Evolutionary conservation across 306 rosid species (phyloP).

Genomic region (Quercus variabilis): DNA sequence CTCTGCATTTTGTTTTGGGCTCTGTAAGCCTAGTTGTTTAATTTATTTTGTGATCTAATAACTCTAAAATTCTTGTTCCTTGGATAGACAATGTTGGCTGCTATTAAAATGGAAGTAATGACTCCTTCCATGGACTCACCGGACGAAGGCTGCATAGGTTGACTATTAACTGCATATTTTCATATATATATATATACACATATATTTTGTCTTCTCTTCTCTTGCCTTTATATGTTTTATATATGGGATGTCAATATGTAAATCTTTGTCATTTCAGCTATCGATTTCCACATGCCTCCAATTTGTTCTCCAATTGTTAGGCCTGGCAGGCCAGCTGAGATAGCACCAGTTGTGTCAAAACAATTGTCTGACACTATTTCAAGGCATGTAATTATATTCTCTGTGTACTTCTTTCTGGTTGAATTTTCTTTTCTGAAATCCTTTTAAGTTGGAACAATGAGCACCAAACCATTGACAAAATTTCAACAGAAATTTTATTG

Average conservation of each 20-base stretch:
- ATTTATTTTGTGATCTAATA: not conserved
- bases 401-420: not conserved
- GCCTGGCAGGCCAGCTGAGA: constrained; percentile 96
- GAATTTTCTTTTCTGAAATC: not conserved
- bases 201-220: not conserved
- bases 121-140: constrained; percentile 67
- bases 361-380: constrained; percentile 75
- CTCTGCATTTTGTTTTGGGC: not conserved
- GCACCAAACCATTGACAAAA: too few species aligned
- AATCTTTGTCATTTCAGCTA: constrained; percentile 47
- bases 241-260: constrained; percentile 1
- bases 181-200: not conserved
- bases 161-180: constrained; percentile 5
- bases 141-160: constrained; percentile 89
- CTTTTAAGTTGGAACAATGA: not conserved
- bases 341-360: constrained; percentile 82
- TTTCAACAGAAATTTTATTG: too few species aligned
- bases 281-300: constrained; percentile 94
- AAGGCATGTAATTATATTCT: constrained; percentile 45
- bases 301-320: constrained; percentile 89
- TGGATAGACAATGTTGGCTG: constrained; percentile 83
- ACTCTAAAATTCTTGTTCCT: not conserved
- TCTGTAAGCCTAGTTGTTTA: constrained; percentile 13
- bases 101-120: constrained; percentile 93
- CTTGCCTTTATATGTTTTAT: not conserved